Base-by-base conservation (phyloP, 106 monocot species). In the Dioscorea zingiberensis region DNA sequence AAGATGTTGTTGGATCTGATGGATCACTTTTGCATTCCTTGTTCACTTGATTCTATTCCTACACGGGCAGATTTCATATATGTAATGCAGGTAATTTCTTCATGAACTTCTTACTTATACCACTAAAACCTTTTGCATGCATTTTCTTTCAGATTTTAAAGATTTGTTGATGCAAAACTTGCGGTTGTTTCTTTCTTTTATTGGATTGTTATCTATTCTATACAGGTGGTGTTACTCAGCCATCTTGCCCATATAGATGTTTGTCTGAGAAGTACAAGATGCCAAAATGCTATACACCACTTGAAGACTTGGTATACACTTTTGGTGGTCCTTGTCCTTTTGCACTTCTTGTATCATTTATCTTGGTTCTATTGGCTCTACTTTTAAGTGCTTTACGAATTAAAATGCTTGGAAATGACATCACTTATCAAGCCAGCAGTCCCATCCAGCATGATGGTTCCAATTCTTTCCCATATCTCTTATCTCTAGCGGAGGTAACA, bases 201-300 rank as follows among this genome's bases (percentile, higher is more conserved):
- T 16, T 30, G 32, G 16, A 44, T 17, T 49, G 15, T 27, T 71
- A 59, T 72, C 58, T 28, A 17, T 32, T 74, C 47, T 63, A 62
- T 69, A 32, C 76, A 93, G 94, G 94, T 53, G 94, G 94, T 23
- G 94, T 82, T 57, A 87, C 80, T 22, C 75, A 80, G 62, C 74
- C 82, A 63, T 68, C 60, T 11, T 94, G 94, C 66, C 94, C 94
- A 8, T 94, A 94, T 69, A 90, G 59, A 73, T 94, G 94, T 73
- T 44, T 82, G 63, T 94, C 94, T 64, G 84, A 90, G 26, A 94
- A 86, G 81, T 94, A 87, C 73, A 94, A 74, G 77, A 87, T 90
- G 94, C 90, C 94, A 75, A 90, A 94, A 51, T 94, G 94, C 57
- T 83, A 87, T 66, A 94, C 94, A 24, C 90, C 94, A 60, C 71